phyloP scores from a whole-genome alignment of 495 filamentous ascomycete species.

The Daldinia grandis region DNA sequence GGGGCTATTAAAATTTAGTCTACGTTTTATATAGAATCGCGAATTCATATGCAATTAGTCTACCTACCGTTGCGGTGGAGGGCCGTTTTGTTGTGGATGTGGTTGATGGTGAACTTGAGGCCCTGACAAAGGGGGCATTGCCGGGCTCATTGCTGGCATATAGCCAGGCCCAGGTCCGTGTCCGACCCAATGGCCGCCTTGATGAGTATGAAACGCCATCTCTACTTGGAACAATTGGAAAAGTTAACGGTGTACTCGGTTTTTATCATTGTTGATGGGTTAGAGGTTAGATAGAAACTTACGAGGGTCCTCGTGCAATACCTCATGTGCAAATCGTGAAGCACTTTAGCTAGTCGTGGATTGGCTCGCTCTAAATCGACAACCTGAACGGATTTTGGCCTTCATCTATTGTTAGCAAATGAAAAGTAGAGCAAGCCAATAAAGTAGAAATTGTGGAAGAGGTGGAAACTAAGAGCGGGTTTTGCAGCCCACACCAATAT shows the following conservation, averaged over 20 bases:
- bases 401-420: neutral
- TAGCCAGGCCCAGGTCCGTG: constrained; percentile 42
- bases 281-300: constrained; percentile 11
- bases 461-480: neutral
- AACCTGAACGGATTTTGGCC: neutral
- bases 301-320: constrained; percentile 26
- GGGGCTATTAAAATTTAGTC: constrained; percentile 22
- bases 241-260: neutral
- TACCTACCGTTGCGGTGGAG: constrained; percentile 30
- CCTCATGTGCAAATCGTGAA: constrained; percentile 9
- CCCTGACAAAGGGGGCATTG: constrained; percentile 38
- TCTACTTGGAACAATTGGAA: constrained; percentile 34
- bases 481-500: neutral
- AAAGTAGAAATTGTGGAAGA: neutral
- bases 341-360: neutral
- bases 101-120: constrained; percentile 39
- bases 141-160: constrained; percentile 45
- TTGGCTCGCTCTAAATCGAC: neutral
- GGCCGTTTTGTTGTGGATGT: constrained; percentile 37
- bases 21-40: neutral
- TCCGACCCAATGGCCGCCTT: constrained; percentile 39
- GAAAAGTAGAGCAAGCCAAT: neutral
- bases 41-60: neutral
- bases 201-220: constrained; percentile 46
- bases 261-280: neutral